Base-by-base conservation (phyloP, 1,139 yeast species). In the Wickerhamomyces sp. region DNA sequence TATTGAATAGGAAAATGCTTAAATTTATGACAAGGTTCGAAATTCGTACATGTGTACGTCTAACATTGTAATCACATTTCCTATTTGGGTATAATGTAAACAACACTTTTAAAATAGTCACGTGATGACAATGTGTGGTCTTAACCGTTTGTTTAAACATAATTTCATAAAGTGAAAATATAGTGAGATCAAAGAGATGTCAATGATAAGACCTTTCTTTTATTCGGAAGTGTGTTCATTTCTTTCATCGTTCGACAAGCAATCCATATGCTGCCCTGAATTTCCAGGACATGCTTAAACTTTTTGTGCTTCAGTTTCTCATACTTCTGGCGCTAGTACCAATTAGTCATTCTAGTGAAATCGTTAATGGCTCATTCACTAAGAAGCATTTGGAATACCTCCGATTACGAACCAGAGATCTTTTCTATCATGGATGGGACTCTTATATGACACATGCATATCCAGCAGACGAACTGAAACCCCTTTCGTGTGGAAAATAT, bases 381-480 rank as follows among this genome's bases (percentile, higher is more conserved):
- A 70, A 69, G 12, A 48, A 54, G 3, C 88, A 82, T 51, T 52
- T 82, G 9, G 45, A 56, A 4, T 46, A 59, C 13, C 65, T 81
- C 26, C 67, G 66, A 46, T 56, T 67, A 17, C 79, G 80, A 46
- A 78, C 94, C 0, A 63, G 60, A 44, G 54, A 59, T 3, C 64
- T 89, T 38, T 87, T 89, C 52, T 61, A 76, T 42, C 95, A 86
- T 62, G 94, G 86, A 1, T 86, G 94, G 84, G 55, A 68, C 38
- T 72, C 80, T n/a, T 90, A 90, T 57, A 68, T 85, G 66, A 60
- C 64, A 1, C 55, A 71, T 53, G 97, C 89, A 1, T 88, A 76
- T 54, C 97, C 97, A 0, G 75, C 67, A 20, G 97, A 90, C 60
- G 97, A 88, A 55, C 76, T 90, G 7, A 64, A 72, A 31, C 97